A percentile compares a stretch with the other conserved stretches of the same genome.
These are phyloP conservation scores for Coemansia sp. DNA, from an alignment of 192 early-diverging fungal species.

Conservation along the genomic window DNA sequence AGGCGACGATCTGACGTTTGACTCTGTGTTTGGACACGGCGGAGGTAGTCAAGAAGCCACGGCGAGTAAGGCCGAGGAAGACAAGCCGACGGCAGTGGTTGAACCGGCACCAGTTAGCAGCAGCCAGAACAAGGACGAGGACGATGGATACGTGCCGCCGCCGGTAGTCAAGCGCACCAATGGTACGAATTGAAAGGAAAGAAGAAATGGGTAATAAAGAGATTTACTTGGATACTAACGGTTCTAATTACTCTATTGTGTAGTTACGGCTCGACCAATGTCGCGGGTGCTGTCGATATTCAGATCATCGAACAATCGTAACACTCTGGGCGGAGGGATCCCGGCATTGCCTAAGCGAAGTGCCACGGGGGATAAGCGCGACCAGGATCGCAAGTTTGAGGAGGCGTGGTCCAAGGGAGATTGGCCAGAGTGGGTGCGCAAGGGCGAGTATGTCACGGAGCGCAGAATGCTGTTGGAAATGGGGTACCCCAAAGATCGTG, in stretches of 20 bases:
- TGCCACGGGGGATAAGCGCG: conserved; percentile 28
- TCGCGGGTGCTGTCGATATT: conserved; percentile 54
- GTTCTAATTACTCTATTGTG: not conserved
- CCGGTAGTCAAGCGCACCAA: conserved; percentile 53
- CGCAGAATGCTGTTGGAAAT: conserved; percentile 50
- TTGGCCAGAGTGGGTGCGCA: conserved; percentile 51
- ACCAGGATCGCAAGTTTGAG: conserved; percentile 48
- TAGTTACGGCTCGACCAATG: conserved; percentile 52
- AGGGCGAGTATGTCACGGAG: conserved; percentile 39
- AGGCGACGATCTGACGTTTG: conserved; percentile 38
- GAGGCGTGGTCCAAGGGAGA: conserved; percentile 45
- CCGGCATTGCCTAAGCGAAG: conserved; percentile 19
- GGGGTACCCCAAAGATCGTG: conserved; percentile 54
- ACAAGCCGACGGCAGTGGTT: not conserved
- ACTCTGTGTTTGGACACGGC: conserved; percentile 47
- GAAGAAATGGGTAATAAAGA: conserved; percentile 4
- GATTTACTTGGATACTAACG: not conserved
- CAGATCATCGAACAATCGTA: conserved; percentile 29
- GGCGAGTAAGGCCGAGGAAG: conserved; percentile 1
- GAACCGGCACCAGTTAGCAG: not conserved
- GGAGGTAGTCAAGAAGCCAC: conserved; percentile 3
- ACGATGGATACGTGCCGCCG: conserved; percentile 45
- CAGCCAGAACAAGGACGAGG: conserved; percentile 8
- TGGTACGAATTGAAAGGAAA: conserved; percentile 29
- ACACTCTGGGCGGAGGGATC: not conserved